Evolutionary conservation across 768 basidiomycete species (phyloP), one percentile per base, ranked within the genome.

Genomic region (Chlorophyllum brunneum): DNA sequence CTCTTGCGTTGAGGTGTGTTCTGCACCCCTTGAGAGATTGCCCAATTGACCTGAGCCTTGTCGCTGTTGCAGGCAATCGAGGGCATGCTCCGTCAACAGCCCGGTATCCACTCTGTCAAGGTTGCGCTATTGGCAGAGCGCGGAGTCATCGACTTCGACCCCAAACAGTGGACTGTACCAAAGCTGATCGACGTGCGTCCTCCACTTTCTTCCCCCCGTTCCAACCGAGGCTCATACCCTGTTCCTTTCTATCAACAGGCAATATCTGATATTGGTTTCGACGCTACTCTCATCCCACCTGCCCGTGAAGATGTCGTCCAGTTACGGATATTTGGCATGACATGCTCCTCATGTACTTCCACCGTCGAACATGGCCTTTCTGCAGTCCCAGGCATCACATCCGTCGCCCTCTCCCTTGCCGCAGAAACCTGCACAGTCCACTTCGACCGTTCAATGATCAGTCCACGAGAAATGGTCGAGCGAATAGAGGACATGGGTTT

Each of bases 41-140:
- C 1, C 33, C 13, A 22, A 10, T 31, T 24, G 31, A 24, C 13
- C 20, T 7, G 20, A 18, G 23, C 42, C 6, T 29, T 55, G 24
- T 55, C 27, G 43, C n/a, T 23, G 36, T 30, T 22, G 10, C 56
- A 92, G 86, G 82, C 88, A 11, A 94, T 95, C 51, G 93, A 95
- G 65, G 82, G 85, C 34, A 87, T 88, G 75, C 78, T 95, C 18
- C 75, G 85, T 61, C 75, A 74, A 15, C 91, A 95, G 65, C 71
- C 82, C n/a, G 97, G 97, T n/a, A 94, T 99, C 45, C 70, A 83
- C 55, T 89, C 86, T 9, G 71, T 97, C 55, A 92, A 93, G 64
- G 94, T 99, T n/a, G 95, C 95, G 20, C 78, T 99, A n/a, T 79
- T 99, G 22, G 92, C 97, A 10, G 95, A 99, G 67, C 85, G 95